Evolutionary conservation across 176 grass and related monocot genomes (phyloP), one percentile per base, ranked within the genome.

Genomic region (Aegilops longissima): DNA sequence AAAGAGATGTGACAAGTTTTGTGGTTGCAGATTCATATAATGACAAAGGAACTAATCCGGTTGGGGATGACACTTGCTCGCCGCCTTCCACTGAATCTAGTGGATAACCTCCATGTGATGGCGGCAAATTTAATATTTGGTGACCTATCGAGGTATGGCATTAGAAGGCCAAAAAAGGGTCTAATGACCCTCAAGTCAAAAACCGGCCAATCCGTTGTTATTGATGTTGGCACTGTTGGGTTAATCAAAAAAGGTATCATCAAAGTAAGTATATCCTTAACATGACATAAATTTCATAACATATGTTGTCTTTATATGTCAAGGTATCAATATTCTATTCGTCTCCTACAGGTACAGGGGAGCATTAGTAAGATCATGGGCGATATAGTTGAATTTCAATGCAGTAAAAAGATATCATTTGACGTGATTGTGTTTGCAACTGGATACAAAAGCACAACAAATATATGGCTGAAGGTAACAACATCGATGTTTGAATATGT

Each of bases 381-480:
- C 1, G 39, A 89, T 18, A 67, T 52, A 9, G 33, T 94, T 0
- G 52, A 73, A 51, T 91, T 94, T 33, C 25, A 49, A 5, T 54
- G 59, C 16, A 71, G 76, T 8, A 61, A 81, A 21, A 25, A 85
- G 4, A 0, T 45, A 4, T 11, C 40, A 1, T 92, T 66, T 29
- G 89, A 70, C 34, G 67, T 18, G 20, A 39, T 70, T 70, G 67
- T 70, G 8, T 70, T 70, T 39, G 67, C 67, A 9, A 92, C 92
- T 1, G 89, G 92, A 29, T 94, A 89, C 21, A 80, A 33, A 89
- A 94, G 70, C 81, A 78, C 75, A 3, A n/a, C 25, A 5, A 84
- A 81, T 59, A 44, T 12, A 10, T 91, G 89, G 89, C 79, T 94
- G 0, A 58, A 58, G 52, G 52, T 58, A 58, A 58, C 1, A 58